phyloP scores from a whole-genome alignment of 345 rosid species.

The Gossypium arboreum region DNA sequence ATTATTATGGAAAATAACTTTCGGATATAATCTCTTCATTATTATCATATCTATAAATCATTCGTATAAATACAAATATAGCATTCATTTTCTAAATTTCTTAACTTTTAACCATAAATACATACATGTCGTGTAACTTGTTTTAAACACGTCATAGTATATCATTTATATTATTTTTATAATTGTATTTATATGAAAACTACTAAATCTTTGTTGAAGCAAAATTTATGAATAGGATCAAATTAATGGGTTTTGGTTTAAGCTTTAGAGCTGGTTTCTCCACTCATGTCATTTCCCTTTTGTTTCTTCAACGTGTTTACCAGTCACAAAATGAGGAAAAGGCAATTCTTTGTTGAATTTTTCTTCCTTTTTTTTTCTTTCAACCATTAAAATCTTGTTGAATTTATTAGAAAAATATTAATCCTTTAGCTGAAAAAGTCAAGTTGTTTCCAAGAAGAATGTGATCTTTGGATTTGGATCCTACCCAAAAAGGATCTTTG shows the following conservation, averaged over 20 bases:
- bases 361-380: not conserved
- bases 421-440: not conserved
- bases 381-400: not conserved
- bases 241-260: slow-evolving; percentile 14
- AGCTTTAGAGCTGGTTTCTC: slow-evolving; percentile 36
- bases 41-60: too few species aligned
- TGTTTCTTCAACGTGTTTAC: slow-evolving; percentile 23
- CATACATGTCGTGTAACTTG: too few species aligned
- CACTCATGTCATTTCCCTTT: slow-evolving; percentile 37
- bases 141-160: too few species aligned
- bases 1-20: too few species aligned
- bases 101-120: too few species aligned
- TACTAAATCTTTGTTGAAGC: not conserved
- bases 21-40: too few species aligned
- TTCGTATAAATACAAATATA: too few species aligned
- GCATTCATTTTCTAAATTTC: too few species aligned
- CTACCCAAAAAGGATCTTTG: not conserved
- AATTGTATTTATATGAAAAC: not conserved
- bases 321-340: slow-evolving; percentile 18
- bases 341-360: not conserved
- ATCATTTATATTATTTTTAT: too few species aligned
- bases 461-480: not conserved
- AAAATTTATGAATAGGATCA: not conserved
- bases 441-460: not conserved
- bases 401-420: not conserved